A percentile compares a stretch with the other conserved stretches of the same genome.
Conservation (phyloP, 2,329 filamentous ascomycete species). For the Monilinia laxa region DNA sequence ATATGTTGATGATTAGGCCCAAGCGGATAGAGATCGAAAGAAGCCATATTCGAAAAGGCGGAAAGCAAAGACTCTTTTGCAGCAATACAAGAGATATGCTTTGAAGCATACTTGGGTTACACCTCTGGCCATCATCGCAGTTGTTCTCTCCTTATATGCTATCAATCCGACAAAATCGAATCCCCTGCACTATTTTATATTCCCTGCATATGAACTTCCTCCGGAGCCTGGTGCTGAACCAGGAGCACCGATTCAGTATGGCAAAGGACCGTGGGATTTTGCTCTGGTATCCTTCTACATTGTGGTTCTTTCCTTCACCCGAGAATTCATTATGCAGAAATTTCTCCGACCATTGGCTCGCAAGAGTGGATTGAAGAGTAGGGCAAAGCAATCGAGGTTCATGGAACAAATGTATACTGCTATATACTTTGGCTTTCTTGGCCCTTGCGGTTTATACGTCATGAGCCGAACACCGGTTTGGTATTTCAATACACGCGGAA, state of each 20-base stretch:
- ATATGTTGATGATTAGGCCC: slow-evolving; percentile 24
- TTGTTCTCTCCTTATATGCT: slow-evolving; percentile 67
- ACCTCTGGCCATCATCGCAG: slow-evolving; percentile 65
- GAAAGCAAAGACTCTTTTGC: slow-evolving; percentile 43
- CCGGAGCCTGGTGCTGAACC: slow-evolving; percentile 43
- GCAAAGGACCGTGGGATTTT: slow-evolving; percentile 80
- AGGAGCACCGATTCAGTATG: slow-evolving; percentile 65
- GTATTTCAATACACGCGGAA: slow-evolving; percentile 90
- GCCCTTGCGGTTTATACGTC: slow-evolving; percentile 82
- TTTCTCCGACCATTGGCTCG: slow-evolving; percentile 75
- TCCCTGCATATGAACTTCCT: slow-evolving; percentile 81
- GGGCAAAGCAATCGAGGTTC: slow-evolving; percentile 82
- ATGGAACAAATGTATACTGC: slow-evolving; percentile 96
- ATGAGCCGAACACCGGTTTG: slow-evolving; percentile 87
- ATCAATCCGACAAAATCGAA: slow-evolving; percentile 76
- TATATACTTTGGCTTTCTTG: slow-evolving; percentile 81
- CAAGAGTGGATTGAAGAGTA: slow-evolving; percentile 64
- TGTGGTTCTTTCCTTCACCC: slow-evolving; percentile 84
- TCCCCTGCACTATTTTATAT: slow-evolving; percentile 76
- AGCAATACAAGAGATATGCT: slow-evolving; percentile 47
- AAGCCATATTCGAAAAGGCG: slow-evolving; percentile 41
- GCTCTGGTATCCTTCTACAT: slow-evolving; percentile 88
- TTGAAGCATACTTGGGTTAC: slow-evolving; percentile 60
- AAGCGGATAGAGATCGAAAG: slow-evolving; percentile 38
- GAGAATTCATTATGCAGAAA: slow-evolving; percentile 94